These are phyloP conservation scores for Ormosia emarginata DNA, from an alignment of 306 rosid genomes.

Conservation along the genomic window DNA sequence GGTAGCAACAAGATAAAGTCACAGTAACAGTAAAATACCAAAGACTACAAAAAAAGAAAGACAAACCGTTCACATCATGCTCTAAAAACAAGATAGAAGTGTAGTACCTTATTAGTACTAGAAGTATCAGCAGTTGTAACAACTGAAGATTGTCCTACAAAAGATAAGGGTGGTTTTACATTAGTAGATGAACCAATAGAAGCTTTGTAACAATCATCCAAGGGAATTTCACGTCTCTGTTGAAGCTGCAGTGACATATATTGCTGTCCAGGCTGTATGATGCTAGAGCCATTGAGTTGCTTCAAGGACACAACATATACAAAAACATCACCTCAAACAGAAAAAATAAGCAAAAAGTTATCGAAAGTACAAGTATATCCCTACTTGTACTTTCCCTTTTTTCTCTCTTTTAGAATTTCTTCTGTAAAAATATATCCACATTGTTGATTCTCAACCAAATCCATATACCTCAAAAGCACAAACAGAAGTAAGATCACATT, in stretches of 20 bases:
- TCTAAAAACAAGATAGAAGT: no score
- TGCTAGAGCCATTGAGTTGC: conserved; percentile 60
- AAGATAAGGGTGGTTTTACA: conserved; percentile 53
- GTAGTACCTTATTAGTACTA: no score
- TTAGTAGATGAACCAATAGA: no score
- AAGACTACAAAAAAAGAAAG: no score
- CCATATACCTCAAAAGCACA: background rate
- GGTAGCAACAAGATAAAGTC: no score
- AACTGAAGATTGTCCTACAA: conserved; percentile 54
- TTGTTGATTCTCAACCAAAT: background rate
- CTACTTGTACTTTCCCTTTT: background rate
- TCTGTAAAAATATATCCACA: background rate
- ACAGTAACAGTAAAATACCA: no score
- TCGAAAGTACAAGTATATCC: background rate
- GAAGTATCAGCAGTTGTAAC: conserved; percentile 47
- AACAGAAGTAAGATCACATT: no score
- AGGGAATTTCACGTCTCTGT: no score
- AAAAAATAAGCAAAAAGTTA: background rate
- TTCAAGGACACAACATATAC: conserved; percentile 26
- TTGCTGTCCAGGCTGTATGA: conserved; percentile 60
- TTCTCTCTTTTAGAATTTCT: background rate
- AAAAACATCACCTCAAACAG: background rate
- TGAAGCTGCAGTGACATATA: conserved; percentile 46
- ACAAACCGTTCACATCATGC: no score
- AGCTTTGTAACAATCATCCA: no score